Evolutionary conservation across 2,329 filamentous ascomycete species (phyloP).

Genomic region (Sporothrix pallida): DNA sequence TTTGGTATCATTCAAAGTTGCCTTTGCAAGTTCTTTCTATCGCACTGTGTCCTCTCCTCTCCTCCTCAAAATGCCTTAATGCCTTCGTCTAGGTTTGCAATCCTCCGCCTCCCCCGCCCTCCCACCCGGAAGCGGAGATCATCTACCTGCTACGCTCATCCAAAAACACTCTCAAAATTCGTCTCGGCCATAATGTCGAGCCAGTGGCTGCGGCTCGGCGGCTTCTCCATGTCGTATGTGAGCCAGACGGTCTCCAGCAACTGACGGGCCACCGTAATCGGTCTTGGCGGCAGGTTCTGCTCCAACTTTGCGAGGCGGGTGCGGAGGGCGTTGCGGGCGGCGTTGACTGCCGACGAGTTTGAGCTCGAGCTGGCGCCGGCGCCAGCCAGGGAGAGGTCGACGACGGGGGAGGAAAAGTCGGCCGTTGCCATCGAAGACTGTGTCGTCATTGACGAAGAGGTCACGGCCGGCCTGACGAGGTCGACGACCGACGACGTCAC

Average conservation of each 20-base stretch:
- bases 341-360: not conserved
- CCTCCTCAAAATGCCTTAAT: not conserved
- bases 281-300: slow-evolving; percentile 48
- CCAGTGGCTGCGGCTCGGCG: slow-evolving; percentile 36
- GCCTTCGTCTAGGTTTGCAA: not conserved
- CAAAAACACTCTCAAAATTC: slow-evolving; percentile 36
- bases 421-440: not conserved
- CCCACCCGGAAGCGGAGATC: not conserved
- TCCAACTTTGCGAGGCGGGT: slow-evolving; percentile 47
- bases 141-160: slow-evolving; percentile 9
- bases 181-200: slow-evolving; percentile 36
- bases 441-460: no score
- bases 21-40: no score
- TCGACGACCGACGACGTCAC: not conserved
- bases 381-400: not conserved
- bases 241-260: slow-evolving; percentile 50
- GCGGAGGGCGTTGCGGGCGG: slow-evolving; percentile 47
- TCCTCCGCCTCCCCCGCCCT: not conserved
- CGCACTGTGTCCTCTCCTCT: no score
- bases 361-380: not conserved
- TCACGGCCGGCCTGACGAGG: not conserved
- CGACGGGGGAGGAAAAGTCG: not conserved
- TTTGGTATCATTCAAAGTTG: no score
- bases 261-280: slow-evolving; percentile 48
- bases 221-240: slow-evolving; percentile 47